These are phyloP conservation scores for Ammopiptanthus mongolicus DNA, from an alignment of 306 rosid genomes.

Conservation along the genomic window DNA sequence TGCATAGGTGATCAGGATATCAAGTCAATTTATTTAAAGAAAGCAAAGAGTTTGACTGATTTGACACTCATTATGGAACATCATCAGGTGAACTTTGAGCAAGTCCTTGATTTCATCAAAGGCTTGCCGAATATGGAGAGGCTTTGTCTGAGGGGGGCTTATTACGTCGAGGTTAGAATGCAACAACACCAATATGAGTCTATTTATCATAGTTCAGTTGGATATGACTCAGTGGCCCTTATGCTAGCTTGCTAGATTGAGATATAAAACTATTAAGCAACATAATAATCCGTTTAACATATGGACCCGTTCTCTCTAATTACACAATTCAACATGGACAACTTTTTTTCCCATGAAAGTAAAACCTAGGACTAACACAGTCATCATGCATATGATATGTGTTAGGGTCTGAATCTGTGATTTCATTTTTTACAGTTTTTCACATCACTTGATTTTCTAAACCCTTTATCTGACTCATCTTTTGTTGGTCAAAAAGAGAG, in stretches of 20 bases:
- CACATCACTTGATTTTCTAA: not conserved
- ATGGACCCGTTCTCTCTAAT: not conserved
- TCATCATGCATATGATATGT: not conserved
- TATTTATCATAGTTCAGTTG: not conserved
- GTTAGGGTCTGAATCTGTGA: not conserved
- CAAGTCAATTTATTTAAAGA: not conserved
- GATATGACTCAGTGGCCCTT: not conserved
- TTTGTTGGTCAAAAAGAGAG: not conserved
- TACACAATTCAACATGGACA: not conserved
- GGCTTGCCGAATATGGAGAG: not conserved
- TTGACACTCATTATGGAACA: not conserved
- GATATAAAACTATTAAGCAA: no score
- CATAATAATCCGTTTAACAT: not conserved
- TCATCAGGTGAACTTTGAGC: not conserved
- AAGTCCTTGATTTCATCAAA: not conserved
- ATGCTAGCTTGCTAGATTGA: not conserved
- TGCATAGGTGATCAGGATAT: not conserved
- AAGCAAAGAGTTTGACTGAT: not conserved
- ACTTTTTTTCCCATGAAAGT: not conserved
- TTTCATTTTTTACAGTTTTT: not conserved
- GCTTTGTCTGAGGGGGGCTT: not conserved
- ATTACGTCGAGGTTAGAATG: conserved; percentile 8
- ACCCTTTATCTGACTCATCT: not conserved
- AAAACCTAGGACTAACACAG: not conserved
- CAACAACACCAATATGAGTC: not conserved